Evolutionary conservation across 164 flowering plant species (phyloP).

Genomic region (Umbilicus rupestris): DNA sequence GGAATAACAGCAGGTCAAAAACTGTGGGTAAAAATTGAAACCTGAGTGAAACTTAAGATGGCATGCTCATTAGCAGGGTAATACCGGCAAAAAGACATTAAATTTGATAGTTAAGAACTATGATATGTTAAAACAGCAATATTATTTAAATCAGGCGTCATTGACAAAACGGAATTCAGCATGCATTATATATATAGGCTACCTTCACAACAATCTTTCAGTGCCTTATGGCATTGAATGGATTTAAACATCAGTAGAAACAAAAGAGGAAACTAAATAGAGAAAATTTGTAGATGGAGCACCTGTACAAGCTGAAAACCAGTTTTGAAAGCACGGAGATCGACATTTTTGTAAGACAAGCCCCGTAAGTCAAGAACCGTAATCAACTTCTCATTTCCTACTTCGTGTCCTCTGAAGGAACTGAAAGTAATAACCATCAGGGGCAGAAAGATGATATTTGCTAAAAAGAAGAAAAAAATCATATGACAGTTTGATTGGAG

Average conservation of each 20-base stretch:
- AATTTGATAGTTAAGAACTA: neutral
- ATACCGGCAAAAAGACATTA: too few relatives aligned
- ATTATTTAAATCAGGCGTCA: too few relatives aligned
- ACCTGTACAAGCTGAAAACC: constrained; percentile 8
- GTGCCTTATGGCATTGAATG: neutral
- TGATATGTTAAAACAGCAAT: neutral
- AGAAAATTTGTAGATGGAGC: neutral
- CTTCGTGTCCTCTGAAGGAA: constrained; percentile 1
- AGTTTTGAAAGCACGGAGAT: neutral
- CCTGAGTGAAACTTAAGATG: neutral
- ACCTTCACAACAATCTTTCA: too few relatives aligned
- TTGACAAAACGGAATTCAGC: too few relatives aligned
- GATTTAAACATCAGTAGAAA: neutral
- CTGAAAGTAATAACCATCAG: neutral
- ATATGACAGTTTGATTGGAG: too few relatives aligned
- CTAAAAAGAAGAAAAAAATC: too few relatives aligned
- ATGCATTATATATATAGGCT: too few relatives aligned
- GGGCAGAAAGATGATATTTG: neutral
- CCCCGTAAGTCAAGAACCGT: neutral
- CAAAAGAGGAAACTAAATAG: neutral
- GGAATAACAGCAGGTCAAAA: neutral
- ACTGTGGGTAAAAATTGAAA: neutral
- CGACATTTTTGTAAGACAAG: neutral
- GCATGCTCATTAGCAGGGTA: too few relatives aligned
- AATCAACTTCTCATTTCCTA: constrained; percentile 5